Percentiles rank a stretch among this genome's conserved stretches.
Conservation (phyloP, 208 protist species). For the Novymonas esmeraldas region DNA sequence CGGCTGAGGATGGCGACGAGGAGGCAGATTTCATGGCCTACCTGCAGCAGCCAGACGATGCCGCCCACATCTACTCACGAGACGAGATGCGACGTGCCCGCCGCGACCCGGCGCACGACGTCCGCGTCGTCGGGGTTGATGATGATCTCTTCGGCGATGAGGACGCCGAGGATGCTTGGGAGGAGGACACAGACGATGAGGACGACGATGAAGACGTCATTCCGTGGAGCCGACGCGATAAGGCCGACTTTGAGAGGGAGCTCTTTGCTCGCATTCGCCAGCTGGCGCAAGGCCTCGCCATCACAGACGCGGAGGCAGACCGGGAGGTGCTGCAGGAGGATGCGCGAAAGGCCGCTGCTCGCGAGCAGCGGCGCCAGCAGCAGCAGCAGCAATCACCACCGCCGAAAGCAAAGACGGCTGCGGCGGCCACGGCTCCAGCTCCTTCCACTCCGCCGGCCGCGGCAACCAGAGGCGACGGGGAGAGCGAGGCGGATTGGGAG, state of each 20-base stretch:
- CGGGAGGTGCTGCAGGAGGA: slow-evolving; percentile 26
- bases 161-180: slow-evolving; percentile 17
- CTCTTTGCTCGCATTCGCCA: slow-evolving; percentile 37
- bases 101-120: slow-evolving; percentile 30
- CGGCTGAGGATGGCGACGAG: slow-evolving; percentile 39
- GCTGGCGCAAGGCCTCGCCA: slow-evolving; percentile 33
- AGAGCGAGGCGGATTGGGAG: slow-evolving; percentile 34
- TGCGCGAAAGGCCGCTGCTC: slow-evolving; percentile 14
- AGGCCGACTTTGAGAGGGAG: slow-evolving; percentile 52
- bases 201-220: slow-evolving; percentile 10
- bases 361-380: slow-evolving; percentile 14
- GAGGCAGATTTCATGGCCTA: slow-evolving; percentile 82
- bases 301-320: slow-evolving; percentile 47
- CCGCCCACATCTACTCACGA: slow-evolving; percentile 50
- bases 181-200: slow-evolving; percentile 30
- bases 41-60: slow-evolving; percentile 72
- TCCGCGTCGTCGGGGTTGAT: slow-evolving; percentile 38
- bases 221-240: slow-evolving; percentile 44
- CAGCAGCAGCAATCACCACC: too few species aligned
- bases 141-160: slow-evolving; percentile 31
- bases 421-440: too few species aligned
- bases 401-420: neutral
- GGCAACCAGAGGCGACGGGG: neutral
- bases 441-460: neutral
- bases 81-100: slow-evolving; percentile 50